Evolutionary conservation across 441 rosid genomes (phyloP).

Genomic region (Theobroma grandiflorum): DNA sequence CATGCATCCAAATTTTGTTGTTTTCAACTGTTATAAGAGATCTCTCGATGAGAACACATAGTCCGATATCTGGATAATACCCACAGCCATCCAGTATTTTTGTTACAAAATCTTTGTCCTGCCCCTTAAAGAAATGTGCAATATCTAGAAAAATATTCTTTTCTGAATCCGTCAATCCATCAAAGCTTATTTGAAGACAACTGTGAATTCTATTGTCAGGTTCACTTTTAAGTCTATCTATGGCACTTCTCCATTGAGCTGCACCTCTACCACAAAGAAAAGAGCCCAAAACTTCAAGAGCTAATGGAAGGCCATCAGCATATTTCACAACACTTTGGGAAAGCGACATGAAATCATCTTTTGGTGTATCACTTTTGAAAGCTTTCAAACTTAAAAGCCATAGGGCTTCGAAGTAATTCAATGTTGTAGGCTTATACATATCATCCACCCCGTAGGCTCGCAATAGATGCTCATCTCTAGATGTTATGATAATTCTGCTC

Average conservation of each 20-base stretch:
- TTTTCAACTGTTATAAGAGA: constrained; percentile 50
- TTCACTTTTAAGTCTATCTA: constrained; percentile 44
- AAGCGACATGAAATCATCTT: constrained; percentile 35
- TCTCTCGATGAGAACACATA: constrained; percentile 48
- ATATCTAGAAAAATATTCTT: constrained; percentile 63
- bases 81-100: constrained; percentile 57
- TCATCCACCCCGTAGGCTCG: constrained; percentile 10
- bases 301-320: constrained; percentile 55
- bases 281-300: constrained; percentile 66
- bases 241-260: constrained; percentile 47
- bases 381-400: constrained; percentile 58
- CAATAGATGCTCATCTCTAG: constrained; percentile 40
- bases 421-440: constrained; percentile 34
- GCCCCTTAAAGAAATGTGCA: constrained; percentile 56
- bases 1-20: constrained; percentile 62
- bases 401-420: constrained; percentile 24
- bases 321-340: constrained; percentile 45
- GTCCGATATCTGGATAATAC: constrained; percentile 40
- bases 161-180: constrained; percentile 47
- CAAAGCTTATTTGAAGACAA: constrained; percentile 51
- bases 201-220: constrained; percentile 42
- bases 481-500: constrained; percentile 36
- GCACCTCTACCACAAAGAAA: constrained; percentile 49
- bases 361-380: constrained; percentile 46
- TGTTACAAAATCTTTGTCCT: constrained; percentile 43